Evolutionary conservation across 2,329 filamentous ascomycete species (phyloP).

Genomic region (Fusarium nygamai): DNA sequence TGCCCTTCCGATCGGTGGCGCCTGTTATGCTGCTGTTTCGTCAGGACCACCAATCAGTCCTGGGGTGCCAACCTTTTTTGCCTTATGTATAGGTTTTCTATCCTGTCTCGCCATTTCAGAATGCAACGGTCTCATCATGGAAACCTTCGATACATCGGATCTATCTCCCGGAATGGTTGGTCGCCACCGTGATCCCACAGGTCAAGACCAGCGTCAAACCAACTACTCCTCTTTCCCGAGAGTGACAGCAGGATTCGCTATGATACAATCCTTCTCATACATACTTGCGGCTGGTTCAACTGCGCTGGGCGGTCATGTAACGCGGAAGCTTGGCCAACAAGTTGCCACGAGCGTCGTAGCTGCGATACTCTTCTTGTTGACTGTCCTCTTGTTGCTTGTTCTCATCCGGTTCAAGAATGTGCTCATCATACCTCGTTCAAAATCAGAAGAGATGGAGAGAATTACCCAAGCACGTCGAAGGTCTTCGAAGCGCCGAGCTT

Average conservation of each 20-base stretch:
- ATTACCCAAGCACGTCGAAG: conserved; percentile 60
- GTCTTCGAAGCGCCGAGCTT: conserved; percentile 58
- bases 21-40: conserved; percentile 74
- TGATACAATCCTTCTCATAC: conserved; percentile 76
- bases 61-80: conserved; percentile 73
- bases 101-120: conserved; percentile 79
- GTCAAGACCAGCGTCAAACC: conserved; percentile 58
- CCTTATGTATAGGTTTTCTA: conserved; percentile 73
- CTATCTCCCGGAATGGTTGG: conserved; percentile 76
- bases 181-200: conserved; percentile 56
- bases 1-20: conserved; percentile 71
- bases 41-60: conserved; percentile 68
- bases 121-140: conserved; percentile 82
- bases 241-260: conserved; percentile 75
- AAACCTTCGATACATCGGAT: conserved; percentile 83
- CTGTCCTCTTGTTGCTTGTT: conserved; percentile 68
- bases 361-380: conserved; percentile 72
- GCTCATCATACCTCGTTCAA: conserved; percentile 74
- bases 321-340: conserved; percentile 72
- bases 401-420: conserved; percentile 73
- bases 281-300: conserved; percentile 75
- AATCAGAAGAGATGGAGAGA: conserved; percentile 63
- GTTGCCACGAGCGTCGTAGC: conserved; percentile 75
- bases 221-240: conserved; percentile 83
- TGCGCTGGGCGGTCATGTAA: conserved; percentile 73